phyloP scores from a whole-genome alignment of 1,139 yeast genomes.

The Debaryomycetaceae sp. region DNA sequence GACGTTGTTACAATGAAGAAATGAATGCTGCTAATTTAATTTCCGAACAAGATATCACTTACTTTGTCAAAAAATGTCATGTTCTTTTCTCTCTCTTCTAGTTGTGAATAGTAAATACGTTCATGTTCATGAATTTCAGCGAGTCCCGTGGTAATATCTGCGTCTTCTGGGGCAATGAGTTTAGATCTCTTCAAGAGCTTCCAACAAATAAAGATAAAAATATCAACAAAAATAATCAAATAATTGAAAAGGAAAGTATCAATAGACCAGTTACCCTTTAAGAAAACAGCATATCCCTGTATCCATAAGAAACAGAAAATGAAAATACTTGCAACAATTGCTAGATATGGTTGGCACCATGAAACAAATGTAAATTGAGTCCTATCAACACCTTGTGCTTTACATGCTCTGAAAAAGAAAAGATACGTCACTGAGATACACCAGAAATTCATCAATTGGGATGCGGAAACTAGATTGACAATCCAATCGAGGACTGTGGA shows the following conservation, averaged over 20 bases:
- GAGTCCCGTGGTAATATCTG: neutral
- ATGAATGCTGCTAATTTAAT: neutral
- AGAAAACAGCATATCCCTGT: constrained; percentile 36
- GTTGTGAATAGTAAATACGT: neutral
- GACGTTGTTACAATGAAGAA: no score
- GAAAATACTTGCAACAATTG: constrained; percentile 25
- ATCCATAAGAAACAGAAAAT: constrained; percentile 34
- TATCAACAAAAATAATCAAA: constrained; percentile 34
- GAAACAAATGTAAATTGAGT: constrained; percentile 22
- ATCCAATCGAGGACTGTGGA: constrained; percentile 71
- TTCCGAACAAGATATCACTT: neutral
- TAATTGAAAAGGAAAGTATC: constrained; percentile 41
- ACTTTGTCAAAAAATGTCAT: neutral
- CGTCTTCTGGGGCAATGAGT: constrained; percentile 1
- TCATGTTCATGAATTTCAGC: neutral
- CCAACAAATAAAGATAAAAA: constrained; percentile 29
- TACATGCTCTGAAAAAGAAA: constrained; percentile 57
- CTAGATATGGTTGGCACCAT: constrained; percentile 31
- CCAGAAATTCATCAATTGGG: constrained; percentile 70
- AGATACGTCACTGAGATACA: constrained; percentile 60
- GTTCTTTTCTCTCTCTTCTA: neutral
- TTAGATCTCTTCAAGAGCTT: constrained; percentile 31
- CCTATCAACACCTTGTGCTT: constrained; percentile 36
- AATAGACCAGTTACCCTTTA: constrained; percentile 26
- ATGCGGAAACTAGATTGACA: constrained; percentile 72